These are phyloP conservation scores for Oropetium thomaeum DNA, from an alignment of 176 grass and related monocot genomes.

Conservation along the genomic window DNA sequence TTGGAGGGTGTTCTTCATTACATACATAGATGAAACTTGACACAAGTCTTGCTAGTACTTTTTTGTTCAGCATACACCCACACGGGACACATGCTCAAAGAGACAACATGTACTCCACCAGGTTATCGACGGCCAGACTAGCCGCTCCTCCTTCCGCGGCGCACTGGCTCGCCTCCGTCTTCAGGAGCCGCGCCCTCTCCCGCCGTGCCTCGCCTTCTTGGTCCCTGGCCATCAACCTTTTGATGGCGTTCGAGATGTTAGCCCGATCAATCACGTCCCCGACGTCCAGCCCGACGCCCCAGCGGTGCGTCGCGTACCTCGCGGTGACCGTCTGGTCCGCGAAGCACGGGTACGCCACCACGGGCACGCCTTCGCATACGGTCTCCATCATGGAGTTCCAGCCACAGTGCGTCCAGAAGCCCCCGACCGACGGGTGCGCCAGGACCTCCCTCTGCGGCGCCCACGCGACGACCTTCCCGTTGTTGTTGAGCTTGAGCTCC, in stretches of 20 bases:
- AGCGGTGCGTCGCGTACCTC: slow-evolving; percentile 38
- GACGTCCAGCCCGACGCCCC: slow-evolving; percentile 22
- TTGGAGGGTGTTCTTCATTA: neutral
- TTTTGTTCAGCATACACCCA: neutral
- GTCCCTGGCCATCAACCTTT: neutral
- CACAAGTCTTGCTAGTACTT: neutral
- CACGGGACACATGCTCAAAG: neutral
- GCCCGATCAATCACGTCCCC: neutral
- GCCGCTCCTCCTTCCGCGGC: too few species aligned
- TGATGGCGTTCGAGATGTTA: neutral
- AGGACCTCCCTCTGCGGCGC: neutral
- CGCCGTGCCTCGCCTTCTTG: slow-evolving; percentile 6
- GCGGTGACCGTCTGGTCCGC: slow-evolving; percentile 28
- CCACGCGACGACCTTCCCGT: neutral
- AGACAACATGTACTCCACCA: neutral
- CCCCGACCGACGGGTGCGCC: neutral
- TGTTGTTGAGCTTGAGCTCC: neutral
- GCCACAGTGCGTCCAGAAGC: slow-evolving; percentile 48
- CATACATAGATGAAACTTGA: neutral
- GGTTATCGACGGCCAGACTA: neutral
- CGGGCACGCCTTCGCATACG: slow-evolving; percentile 34
- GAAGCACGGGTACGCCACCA: slow-evolving; percentile 35
- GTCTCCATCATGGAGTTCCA: slow-evolving; percentile 50
- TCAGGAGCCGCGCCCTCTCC: neutral
- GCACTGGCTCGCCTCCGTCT: too few species aligned